These are phyloP conservation scores for Gelatoporia subvermispora DNA, from an alignment of 768 basidiomycete species.

Conservation along the genomic window DNA sequence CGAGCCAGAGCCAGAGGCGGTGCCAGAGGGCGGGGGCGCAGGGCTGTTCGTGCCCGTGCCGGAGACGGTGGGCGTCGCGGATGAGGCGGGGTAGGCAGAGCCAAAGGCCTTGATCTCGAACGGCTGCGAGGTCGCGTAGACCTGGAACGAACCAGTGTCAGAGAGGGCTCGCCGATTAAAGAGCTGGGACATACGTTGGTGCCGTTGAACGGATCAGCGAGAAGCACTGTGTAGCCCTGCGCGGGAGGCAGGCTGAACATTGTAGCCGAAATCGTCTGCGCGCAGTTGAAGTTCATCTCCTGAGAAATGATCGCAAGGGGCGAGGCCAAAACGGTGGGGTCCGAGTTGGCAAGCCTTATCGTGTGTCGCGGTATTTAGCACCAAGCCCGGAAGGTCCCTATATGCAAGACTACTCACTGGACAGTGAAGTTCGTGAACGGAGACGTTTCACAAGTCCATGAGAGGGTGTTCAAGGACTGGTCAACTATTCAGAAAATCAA, in stretches of 20 bases:
- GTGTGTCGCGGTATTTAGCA: conserved; percentile 8
- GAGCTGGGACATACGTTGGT: conserved; percentile 41
- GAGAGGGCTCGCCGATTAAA: background rate
- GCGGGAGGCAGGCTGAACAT: conserved; percentile 38
- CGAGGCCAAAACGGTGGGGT: conserved; percentile 33
- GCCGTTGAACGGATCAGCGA: conserved; percentile 47
- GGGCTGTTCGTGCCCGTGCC: conserved; percentile 14
- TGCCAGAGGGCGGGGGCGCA: conserved; percentile 20
- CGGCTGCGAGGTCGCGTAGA: conserved; percentile 48
- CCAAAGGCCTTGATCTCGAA: conserved; percentile 62
- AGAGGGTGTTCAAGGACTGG: conserved; percentile 48
- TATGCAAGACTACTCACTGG: conserved; percentile 35
- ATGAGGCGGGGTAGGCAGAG: conserved; percentile 44
- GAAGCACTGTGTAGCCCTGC: conserved; percentile 43
- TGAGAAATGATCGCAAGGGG: conserved; percentile 46
- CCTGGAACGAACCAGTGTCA: conserved; percentile 26
- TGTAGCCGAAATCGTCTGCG: conserved; percentile 43
- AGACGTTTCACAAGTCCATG: conserved; percentile 51
- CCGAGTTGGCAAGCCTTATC: conserved; percentile 40
- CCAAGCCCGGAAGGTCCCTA: conserved; percentile 2
- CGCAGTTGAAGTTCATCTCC: conserved; percentile 56
- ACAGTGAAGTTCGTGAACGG: conserved; percentile 42
- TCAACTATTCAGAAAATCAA: conserved; percentile 39
- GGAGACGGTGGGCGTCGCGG: conserved; percentile 26
- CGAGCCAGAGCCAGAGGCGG: conserved; percentile 20